phyloP scores from a whole-genome alignment of 106 monocot genomes.

The Iris macrosiphon region DNA sequence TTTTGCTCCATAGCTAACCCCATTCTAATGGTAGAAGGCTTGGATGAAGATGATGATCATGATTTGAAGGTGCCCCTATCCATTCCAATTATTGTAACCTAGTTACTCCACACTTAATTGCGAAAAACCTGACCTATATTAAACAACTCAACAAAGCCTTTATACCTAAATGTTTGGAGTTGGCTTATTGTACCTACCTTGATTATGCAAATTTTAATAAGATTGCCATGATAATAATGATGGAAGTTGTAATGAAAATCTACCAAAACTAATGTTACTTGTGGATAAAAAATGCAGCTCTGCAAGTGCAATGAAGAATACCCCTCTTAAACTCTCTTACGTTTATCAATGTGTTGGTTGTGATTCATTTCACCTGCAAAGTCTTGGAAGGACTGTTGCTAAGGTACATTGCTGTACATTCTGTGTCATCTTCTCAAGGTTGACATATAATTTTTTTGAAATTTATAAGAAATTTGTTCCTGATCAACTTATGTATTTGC shows the following conservation, averaged over 20 bases:
- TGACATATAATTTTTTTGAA: not conserved
- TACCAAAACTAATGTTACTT: not conserved
- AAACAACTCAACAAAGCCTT: no score
- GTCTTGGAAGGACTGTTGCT: conserved; percentile 65
- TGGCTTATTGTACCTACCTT: no score
- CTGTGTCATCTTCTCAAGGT: not conserved
- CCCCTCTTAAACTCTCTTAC: conserved; percentile 85
- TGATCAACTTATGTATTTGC: not conserved
- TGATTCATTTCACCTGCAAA: conserved; percentile 93
- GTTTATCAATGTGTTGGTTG: conserved; percentile 93
- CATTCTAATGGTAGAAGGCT: no score
- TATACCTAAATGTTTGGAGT: no score
- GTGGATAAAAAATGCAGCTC: conserved; percentile 40
- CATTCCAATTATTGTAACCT: no score
- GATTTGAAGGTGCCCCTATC: no score
- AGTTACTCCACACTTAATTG: no score
- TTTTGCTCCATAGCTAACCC: no score
- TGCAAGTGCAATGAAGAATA: conserved; percentile 75
- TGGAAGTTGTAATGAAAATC: not conserved
- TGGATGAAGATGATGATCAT: no score
- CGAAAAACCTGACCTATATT: no score
- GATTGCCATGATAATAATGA: not conserved
- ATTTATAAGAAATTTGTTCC: not conserved
- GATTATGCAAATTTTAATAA: not conserved
- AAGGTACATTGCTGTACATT: conserved; percentile 60